Percentiles rank a stretch among this genome's conserved stretches.
Conservation (phyloP, 2,329 filamentous ascomycete species). For the Coleophoma crateriformis region DNA sequence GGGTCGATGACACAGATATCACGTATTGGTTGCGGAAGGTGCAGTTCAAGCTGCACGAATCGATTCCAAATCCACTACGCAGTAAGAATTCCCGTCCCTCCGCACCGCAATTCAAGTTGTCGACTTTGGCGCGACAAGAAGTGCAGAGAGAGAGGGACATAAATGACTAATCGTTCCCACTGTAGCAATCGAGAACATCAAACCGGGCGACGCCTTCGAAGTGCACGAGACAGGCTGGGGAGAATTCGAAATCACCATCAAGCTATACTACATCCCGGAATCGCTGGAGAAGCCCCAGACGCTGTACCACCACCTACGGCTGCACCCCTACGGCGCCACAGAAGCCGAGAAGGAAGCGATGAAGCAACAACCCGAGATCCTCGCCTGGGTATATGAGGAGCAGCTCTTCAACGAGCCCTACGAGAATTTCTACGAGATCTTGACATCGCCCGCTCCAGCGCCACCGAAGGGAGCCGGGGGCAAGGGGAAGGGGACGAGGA, state of each 20-base stretch:
- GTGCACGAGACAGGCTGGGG: slow-evolving; percentile 95
- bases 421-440: slow-evolving; percentile 80
- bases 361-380: slow-evolving; percentile 56
- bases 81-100: slow-evolving; percentile 40
- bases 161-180: slow-evolving; percentile 9
- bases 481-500: slow-evolving; percentile 50
- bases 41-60: slow-evolving; percentile 97
- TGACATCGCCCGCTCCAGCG: slow-evolving; percentile 61
- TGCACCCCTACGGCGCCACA: slow-evolving; percentile 84
- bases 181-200: slow-evolving; percentile 63
- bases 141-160: not conserved
- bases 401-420: slow-evolving; percentile 97
- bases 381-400: slow-evolving; percentile 83
- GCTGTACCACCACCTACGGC: slow-evolving; percentile 85
- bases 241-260: slow-evolving; percentile 94
- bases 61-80: slow-evolving; percentile 84
- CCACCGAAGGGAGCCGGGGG: slow-evolving; percentile 37
- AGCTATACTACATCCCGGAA: slow-evolving; percentile 86
- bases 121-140: not conserved
- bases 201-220: slow-evolving; percentile 61
- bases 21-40: slow-evolving; percentile 96
- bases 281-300: slow-evolving; percentile 91
- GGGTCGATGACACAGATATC: slow-evolving; percentile 83
- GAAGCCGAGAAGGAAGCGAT: slow-evolving; percentile 62
- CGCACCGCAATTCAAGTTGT: not conserved